phyloP scores from a whole-genome alignment of 75 land plant genomes.

The Larix kaempferi region DNA sequence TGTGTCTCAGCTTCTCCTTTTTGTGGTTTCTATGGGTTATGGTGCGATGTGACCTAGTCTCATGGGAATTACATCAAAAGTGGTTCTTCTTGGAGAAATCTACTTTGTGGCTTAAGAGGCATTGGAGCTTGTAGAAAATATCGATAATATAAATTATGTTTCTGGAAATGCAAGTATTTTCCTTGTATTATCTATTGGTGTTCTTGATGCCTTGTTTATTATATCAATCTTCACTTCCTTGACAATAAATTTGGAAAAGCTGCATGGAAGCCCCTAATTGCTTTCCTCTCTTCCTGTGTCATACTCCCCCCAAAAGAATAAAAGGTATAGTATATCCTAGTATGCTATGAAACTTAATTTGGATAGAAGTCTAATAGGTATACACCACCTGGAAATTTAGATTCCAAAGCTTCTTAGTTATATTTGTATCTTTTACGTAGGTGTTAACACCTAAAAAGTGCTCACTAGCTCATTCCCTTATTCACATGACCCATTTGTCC shows the following conservation, averaged over 20 bases:
- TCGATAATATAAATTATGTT: constrained; percentile 37
- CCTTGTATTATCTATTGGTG: constrained; percentile 40
- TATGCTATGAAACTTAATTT: neutral
- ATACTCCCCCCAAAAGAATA: neutral
- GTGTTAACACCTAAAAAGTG: no score
- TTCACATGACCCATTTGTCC: no score
- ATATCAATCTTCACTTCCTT: constrained; percentile 46
- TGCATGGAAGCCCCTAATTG: constrained; percentile 22
- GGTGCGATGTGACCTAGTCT: constrained; percentile 39
- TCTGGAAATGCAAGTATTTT: constrained; percentile 31
- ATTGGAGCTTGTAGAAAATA: constrained; percentile 39
- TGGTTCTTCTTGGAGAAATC: constrained; percentile 23
- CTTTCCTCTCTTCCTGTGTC: neutral
- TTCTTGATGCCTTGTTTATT: constrained; percentile 41
- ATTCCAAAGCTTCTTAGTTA: neutral
- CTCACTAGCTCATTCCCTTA: no score
- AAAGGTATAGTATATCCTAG: neutral
- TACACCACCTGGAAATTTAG: neutral
- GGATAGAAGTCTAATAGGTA: neutral
- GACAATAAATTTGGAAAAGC: constrained; percentile 39
- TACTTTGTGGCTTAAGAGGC: constrained; percentile 39
- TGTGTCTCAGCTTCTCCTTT: constrained; percentile 37
- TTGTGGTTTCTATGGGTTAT: constrained; percentile 49
- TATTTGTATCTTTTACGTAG: no score
- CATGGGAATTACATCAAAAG: constrained; percentile 29